These are phyloP conservation scores for Clarireedia hainanense DNA, from an alignment of 2,329 filamentous ascomycete genomes.

Conservation along the genomic window DNA sequence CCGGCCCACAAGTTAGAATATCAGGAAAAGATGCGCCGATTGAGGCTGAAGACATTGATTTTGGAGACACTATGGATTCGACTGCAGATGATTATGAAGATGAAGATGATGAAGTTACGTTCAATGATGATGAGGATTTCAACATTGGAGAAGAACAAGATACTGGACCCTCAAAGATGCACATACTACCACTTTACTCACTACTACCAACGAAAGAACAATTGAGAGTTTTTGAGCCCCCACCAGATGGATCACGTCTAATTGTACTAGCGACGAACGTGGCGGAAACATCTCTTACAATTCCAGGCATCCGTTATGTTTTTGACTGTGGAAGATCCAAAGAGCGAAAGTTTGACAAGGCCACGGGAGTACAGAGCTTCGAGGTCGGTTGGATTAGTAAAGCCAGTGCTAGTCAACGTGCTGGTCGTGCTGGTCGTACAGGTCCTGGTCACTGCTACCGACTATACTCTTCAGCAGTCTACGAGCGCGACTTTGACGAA, in stretches of 20 bases:
- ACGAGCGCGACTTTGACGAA: conserved; percentile 78
- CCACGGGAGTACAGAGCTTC: conserved; percentile 90
- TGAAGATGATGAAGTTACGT: conserved; percentile 55
- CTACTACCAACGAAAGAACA: conserved; percentile 86
- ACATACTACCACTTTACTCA: conserved; percentile 90
- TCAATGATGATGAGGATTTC: conserved; percentile 37
- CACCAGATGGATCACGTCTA: conserved; percentile 73
- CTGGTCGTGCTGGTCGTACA: conserved; percentile 90
- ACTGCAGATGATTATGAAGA: conserved; percentile 49
- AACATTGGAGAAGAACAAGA: conserved; percentile 59
- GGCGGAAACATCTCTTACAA: conserved; percentile 93
- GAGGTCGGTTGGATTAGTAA: conserved; percentile 97
- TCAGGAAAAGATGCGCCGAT: conserved; percentile 70
- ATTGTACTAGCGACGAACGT: conserved; percentile 94
- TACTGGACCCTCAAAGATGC: conserved; percentile 63
- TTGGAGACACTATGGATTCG: conserved; percentile 57
- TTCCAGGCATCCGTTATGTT: conserved; percentile 89
- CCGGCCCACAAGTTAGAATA: conserved; percentile 63
- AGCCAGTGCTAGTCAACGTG: conserved; percentile 83
- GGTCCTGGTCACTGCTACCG: conserved; percentile 94
- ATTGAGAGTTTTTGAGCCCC: conserved; percentile 77
- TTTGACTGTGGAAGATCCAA: conserved; percentile 93
- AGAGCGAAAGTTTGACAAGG: conserved; percentile 80
- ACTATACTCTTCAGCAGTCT: conserved; percentile 90
- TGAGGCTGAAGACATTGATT: conserved; percentile 80